Percentiles rank a stretch among this genome's conserved stretches.
Conservation (phyloP, 768 basidiomycete species). For the Clitopilus passeckerianus region DNA sequence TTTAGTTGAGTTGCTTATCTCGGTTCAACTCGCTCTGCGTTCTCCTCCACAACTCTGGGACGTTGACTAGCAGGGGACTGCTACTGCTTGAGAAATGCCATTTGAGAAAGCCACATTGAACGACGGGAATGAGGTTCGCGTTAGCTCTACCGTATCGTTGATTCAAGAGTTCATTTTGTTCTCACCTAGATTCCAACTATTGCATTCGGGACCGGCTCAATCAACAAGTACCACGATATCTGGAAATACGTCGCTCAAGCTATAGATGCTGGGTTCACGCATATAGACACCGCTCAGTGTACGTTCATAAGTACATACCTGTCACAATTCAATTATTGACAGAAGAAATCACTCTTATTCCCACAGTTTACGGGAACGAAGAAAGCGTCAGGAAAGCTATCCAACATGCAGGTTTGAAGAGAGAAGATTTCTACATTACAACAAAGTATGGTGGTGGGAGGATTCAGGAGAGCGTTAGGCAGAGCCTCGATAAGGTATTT, state of each 20-base stretch:
- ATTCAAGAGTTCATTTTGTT: background rate
- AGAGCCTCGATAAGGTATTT: conserved; percentile 47
- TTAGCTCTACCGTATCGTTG: no score
- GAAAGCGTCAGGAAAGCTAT: conserved; percentile 35
- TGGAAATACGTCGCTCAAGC: conserved; percentile 8
- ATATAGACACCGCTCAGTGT: conserved; percentile 21
- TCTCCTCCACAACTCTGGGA: no score
- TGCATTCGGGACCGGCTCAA: conserved; percentile 12
- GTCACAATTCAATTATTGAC: background rate
- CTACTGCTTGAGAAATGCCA: conserved; percentile 4
- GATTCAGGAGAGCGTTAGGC: conserved; percentile 33
- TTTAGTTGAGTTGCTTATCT: no score
- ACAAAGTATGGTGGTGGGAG: conserved; percentile 46
- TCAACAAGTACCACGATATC: conserved; percentile 4
- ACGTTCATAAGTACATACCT: conserved; percentile 14
- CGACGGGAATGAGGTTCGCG: conserved; percentile 9
- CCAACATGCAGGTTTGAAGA: conserved; percentile 38
- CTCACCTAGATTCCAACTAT: conserved; percentile 10
- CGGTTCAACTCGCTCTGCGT: no score
- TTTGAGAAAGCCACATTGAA: conserved; percentile 7
- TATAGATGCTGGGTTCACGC: conserved; percentile 11
- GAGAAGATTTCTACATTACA: conserved; percentile 45
- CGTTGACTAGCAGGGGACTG: no score
- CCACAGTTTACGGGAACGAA: conserved; percentile 33
- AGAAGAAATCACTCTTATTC: conserved; percentile 20